These are phyloP conservation scores for Albatrellus ellisii DNA, from an alignment of 768 basidiomycete species.

Conservation along the genomic window DNA sequence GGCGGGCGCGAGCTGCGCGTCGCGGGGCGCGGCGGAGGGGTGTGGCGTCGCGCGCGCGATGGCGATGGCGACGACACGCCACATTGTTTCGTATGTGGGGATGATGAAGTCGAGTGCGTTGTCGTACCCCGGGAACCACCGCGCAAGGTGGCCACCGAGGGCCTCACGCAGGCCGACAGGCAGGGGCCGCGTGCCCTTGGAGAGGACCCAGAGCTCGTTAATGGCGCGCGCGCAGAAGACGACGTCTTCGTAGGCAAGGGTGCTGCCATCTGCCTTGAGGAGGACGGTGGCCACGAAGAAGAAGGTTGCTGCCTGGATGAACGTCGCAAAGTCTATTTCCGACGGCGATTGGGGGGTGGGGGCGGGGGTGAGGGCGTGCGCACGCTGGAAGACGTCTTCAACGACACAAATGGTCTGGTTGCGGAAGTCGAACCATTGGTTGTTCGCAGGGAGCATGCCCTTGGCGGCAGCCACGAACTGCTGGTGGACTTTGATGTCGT, in stretches of 20 bases:
- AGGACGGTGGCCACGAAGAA: too few relatives aligned
- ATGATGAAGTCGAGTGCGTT: constrained; percentile 40
- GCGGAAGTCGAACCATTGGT: neutral
- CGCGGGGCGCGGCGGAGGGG: too few relatives aligned
- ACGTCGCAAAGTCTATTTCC: neutral
- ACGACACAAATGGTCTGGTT: neutral
- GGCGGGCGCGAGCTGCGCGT: too few relatives aligned
- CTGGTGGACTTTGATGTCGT: constrained; percentile 22
- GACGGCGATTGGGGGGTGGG: neutral
- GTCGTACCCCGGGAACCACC: constrained; percentile 27
- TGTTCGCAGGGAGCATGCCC: constrained; percentile 18
- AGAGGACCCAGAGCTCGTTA: constrained; percentile 33
- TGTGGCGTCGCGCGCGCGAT: constrained; percentile 26
- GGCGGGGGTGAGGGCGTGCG: neutral
- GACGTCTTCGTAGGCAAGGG: constrained; percentile 1
- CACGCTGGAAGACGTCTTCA: too few relatives aligned
- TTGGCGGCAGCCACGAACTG: constrained; percentile 21
- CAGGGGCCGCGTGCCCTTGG: constrained; percentile 24
- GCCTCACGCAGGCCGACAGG: constrained; percentile 20
- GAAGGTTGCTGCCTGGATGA: constrained; percentile 3
- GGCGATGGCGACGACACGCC: constrained; percentile 40
- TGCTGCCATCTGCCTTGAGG: constrained; percentile 3
- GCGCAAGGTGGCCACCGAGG: constrained; percentile 25
- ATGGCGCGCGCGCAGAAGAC: constrained; percentile 26
- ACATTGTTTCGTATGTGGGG: constrained; percentile 48